These are phyloP conservation scores for Debaryomycetaceae sp. DNA, from an alignment of 1,139 yeast species.

Conservation along the genomic window DNA sequence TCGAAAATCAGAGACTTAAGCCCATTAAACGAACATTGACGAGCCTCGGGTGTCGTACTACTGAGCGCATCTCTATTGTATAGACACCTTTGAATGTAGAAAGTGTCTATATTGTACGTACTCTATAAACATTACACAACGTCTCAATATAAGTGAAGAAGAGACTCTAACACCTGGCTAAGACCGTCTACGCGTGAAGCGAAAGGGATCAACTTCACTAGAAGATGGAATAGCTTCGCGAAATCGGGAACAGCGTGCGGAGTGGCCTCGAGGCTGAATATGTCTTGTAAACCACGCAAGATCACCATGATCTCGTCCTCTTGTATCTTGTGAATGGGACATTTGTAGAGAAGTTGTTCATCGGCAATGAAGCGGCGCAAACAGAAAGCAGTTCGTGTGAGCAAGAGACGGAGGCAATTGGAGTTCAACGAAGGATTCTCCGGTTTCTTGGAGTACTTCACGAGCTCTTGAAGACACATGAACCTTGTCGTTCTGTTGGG, in stretches of 20 bases:
- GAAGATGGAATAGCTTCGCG: constrained; percentile 16
- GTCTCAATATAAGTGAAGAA: neutral
- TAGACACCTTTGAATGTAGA: no score
- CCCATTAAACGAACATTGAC: no score
- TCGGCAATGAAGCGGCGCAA: constrained; percentile 37
- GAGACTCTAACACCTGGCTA: constrained; percentile 4
- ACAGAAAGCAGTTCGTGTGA: constrained; percentile 29
- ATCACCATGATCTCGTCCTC: constrained; percentile 28
- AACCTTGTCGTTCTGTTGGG: constrained; percentile 25
- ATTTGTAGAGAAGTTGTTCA: constrained; percentile 21
- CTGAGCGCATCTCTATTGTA: no score
- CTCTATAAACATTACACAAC: no score
- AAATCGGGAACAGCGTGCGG: constrained; percentile 5
- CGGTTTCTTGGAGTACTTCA: constrained; percentile 18
- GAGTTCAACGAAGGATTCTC: constrained; percentile 12
- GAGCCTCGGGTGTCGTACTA: no score
- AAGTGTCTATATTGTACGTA: no score
- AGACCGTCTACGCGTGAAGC: constrained; percentile 17
- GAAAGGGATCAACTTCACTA: constrained; percentile 26
- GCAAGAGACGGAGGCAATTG: constrained; percentile 20
- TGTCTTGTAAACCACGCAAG: constrained; percentile 21
- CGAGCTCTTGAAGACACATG: constrained; percentile 31
- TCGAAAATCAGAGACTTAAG: no score
- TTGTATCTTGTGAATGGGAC: constrained; percentile 38
- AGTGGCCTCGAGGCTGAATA: constrained; percentile 4